Evolutionary conservation across 1,284 basidiomycete species (phyloP).

Genomic region (Cronartium quercuum): DNA sequence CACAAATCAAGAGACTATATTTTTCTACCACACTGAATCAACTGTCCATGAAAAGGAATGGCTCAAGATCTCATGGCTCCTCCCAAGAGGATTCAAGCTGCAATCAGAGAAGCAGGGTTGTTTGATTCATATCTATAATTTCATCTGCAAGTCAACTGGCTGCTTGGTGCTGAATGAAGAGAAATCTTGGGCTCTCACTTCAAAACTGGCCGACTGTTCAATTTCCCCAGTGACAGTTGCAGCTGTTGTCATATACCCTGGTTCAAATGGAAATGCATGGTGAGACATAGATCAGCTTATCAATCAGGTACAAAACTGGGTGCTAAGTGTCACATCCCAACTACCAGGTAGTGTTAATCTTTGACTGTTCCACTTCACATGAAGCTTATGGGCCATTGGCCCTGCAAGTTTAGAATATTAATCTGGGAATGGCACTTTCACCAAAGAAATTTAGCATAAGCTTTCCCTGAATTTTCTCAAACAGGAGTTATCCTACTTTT

Average conservation of each 20-base stretch:
- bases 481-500: too few species aligned
- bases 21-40: constrained; percentile 1
- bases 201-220: too few species aligned
- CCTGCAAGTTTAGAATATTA: constrained; percentile 6
- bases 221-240: not conserved
- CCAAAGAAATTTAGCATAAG: too few species aligned
- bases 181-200: not conserved
- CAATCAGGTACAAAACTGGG: not conserved
- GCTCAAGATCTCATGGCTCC: not conserved
- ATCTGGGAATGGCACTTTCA: too few species aligned
- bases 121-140: constrained; percentile 7
- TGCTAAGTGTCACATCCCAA: not conserved
- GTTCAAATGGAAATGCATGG: not conserved
- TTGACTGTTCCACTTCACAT: not conserved
- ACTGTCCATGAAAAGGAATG: too few species aligned
- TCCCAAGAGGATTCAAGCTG: not conserved
- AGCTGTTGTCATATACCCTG: constrained; percentile 2
- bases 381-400: not conserved
- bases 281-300: not conserved
- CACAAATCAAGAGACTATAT: not conserved
- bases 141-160: constrained; percentile 2
- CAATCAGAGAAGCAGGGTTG: not conserved
- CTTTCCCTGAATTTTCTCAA: too few species aligned
- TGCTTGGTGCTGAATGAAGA: not conserved
- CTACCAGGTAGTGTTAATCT: constrained; percentile 7